phyloP scores from a whole-genome alignment of 805 yeast genomes.

The Saccharomycopsis babjevae region DNA sequence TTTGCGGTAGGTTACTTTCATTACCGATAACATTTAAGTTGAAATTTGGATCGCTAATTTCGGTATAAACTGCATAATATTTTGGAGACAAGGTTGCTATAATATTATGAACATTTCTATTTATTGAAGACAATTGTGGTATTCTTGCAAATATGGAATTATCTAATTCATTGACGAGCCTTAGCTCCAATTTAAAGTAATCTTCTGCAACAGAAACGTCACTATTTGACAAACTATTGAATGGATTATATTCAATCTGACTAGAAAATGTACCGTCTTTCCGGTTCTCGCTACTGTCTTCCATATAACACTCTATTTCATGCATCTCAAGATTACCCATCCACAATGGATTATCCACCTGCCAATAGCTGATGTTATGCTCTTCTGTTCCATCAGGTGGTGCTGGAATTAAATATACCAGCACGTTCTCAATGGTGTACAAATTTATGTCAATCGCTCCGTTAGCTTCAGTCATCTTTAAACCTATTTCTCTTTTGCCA shows the following conservation, averaged over 20 bases:
- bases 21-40: not conserved
- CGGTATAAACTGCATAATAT: slow-evolving; percentile 14
- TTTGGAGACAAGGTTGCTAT: slow-evolving; percentile 13
- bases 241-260: slow-evolving; percentile 3
- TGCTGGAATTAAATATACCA: slow-evolving; percentile 12
- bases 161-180: not conserved
- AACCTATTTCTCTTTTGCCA: not conserved
- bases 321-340: slow-evolving; percentile 15
- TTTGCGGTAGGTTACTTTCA: not conserved
- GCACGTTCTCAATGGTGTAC: slow-evolving; percentile 15
- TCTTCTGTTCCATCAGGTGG: slow-evolving; percentile 11
- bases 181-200: slow-evolving; percentile 5
- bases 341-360: slow-evolving; percentile 12
- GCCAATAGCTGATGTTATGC: slow-evolving; percentile 14
- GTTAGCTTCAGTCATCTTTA: not conserved
- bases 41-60: slow-evolving; percentile 2
- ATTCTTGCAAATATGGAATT: slow-evolving; percentile 12
- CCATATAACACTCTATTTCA: slow-evolving; percentile 10
- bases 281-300: not conserved
- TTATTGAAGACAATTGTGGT: slow-evolving; percentile 3
- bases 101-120: slow-evolving; percentile 2
- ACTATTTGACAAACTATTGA: not conserved
- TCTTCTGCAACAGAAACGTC: not conserved
- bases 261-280: not conserved
- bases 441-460: slow-evolving; percentile 5